Base-by-base conservation (phyloP, 805 yeast genomes). In the Cyberlindnera amylophila region DNA sequence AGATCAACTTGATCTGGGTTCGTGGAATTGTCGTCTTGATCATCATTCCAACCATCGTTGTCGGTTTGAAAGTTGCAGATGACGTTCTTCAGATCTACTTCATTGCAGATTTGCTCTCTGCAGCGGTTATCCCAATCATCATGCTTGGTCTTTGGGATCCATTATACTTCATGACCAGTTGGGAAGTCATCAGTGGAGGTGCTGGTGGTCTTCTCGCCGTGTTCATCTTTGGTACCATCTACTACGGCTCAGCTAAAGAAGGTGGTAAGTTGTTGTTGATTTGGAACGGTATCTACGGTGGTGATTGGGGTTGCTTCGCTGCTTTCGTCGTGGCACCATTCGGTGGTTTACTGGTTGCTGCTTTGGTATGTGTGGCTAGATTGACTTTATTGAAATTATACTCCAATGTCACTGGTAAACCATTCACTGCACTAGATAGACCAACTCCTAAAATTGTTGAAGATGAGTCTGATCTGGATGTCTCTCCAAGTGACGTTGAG, bases 221-320 rank as follows among this genome's bases (percentile, higher is more conserved):
- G 3, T 90, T 87, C 62, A 70, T 89, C 38, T 89, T 81, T 62
- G 98, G 98, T 31, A 71, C 88, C 2, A 71, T 87, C 39, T 90
- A 88, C 67, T 89, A 82, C 59, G 76, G 71, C 28, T 65, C 67
- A 55, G 91, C 95, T 9, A 62, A 65, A 40, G 86, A 81, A 46
- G 97, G 96, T 54, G 96, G 84, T 14, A 72, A 72, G 47, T 70
- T 90, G 39, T 65, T 90, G 39, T 67, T 90, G 45, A 71, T 90
- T 40, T 77, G 82, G 79, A 80, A 84, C 54, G 96, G 97, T 34
- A 66, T 90, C 21, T 90, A 90, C 57, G 68, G 73, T 23, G 75
- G 73, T 38, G 96, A 90, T 59, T 90, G 96, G 96, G 86, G 95
- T 54, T 81, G 95, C 0, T 90, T 90, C 66, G 97, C 96, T 18